A percentile compares a stretch with the other conserved stretches of the same genome.
Evolutionary conservation across 1,284 basidiomycete species (phyloP).

Genomic region (Microbotryum lychnidis-dioicae): DNA sequence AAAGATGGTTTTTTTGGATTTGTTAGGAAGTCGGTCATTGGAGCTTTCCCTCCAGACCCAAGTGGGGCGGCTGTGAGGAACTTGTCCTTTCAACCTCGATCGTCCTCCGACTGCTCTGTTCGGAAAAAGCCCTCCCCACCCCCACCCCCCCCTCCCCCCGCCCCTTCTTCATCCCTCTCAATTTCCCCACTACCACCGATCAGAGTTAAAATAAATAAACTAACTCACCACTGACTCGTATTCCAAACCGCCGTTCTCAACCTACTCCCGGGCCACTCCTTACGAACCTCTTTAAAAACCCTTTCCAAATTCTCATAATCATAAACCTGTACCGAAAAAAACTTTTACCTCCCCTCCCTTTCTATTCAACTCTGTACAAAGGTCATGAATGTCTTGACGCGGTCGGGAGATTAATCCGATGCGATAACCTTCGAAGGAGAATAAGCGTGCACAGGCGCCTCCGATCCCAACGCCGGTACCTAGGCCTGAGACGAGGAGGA

Average conservation of each 20-base stretch:
- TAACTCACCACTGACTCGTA: constrained; percentile 22
- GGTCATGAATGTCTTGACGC: constrained; percentile 14
- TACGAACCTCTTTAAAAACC: constrained; percentile 7
- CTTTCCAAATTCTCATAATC: constrained; percentile 1
- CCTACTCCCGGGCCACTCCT: constrained; percentile 15
- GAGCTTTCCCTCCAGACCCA: neutral
- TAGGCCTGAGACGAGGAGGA: constrained; percentile 22
- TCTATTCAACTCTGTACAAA: constrained; percentile 13
- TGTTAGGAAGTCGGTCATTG: neutral
- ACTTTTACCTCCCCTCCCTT: constrained; percentile 10
- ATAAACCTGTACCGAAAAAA: constrained; percentile 21
- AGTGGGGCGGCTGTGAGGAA: no score
- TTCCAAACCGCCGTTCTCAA: constrained; percentile 25
- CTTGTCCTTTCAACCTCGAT: no score
- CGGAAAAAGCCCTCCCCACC: no score
- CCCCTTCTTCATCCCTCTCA: no score
- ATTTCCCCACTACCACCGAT: neutral
- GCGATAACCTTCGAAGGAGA: constrained; percentile 4
- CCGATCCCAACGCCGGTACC: constrained; percentile 22
- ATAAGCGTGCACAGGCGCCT: constrained; percentile 12
- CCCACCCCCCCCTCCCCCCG: no score
- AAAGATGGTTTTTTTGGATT: no score
- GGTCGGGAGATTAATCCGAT: constrained; percentile 23
- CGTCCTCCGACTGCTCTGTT: no score
- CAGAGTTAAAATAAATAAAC: neutral